A percentile compares a stretch with the other conserved stretches of the same genome.
phyloP scores from a whole-genome alignment of 805 yeast genomes.

The Candida adriatica region DNA sequence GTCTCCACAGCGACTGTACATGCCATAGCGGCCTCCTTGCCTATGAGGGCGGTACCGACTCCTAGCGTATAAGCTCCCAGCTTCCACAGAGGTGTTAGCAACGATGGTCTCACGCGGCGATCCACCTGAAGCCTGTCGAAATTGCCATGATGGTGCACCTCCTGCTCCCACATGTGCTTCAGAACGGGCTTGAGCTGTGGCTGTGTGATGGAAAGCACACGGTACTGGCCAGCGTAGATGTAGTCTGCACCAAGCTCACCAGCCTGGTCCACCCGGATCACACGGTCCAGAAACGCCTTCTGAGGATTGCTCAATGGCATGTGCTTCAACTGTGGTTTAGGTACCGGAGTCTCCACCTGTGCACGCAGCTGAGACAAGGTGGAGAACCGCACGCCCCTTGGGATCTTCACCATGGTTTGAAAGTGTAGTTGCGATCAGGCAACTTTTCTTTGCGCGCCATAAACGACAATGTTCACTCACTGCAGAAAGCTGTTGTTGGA shows the following conservation, averaged over 20 bases:
- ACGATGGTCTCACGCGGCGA: constrained; percentile 83
- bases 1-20: constrained; percentile 99
- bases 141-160: constrained; percentile 80
- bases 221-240: constrained; percentile 86
- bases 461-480: neutral
- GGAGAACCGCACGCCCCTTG: constrained; percentile 15
- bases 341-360: constrained; percentile 4
- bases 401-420: constrained; percentile 9
- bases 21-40: constrained; percentile 98
- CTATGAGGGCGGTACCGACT: constrained; percentile 72
- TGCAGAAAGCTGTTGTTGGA: constrained; percentile 16
- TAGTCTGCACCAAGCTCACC: constrained; percentile 96
- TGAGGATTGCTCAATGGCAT: constrained; percentile 41
- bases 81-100: constrained; percentile 91
- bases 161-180: constrained; percentile 98
- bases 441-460: neutral
- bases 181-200: constrained; percentile 76
- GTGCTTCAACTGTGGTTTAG: constrained; percentile 3
- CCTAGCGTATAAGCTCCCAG: constrained; percentile 86
- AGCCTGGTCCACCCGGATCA: constrained; percentile 92
- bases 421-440: neutral
- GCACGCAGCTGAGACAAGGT: constrained; percentile 18
- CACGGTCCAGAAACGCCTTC: constrained; percentile 62
- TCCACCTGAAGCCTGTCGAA: constrained; percentile 71
- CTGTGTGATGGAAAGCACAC: constrained; percentile 59